Percentiles rank a stretch among this genome's conserved stretches.
Evolutionary conservation across 2,329 filamentous ascomycete genomes (phyloP).

Genomic region (Raffaelea ambrosiae): DNA sequence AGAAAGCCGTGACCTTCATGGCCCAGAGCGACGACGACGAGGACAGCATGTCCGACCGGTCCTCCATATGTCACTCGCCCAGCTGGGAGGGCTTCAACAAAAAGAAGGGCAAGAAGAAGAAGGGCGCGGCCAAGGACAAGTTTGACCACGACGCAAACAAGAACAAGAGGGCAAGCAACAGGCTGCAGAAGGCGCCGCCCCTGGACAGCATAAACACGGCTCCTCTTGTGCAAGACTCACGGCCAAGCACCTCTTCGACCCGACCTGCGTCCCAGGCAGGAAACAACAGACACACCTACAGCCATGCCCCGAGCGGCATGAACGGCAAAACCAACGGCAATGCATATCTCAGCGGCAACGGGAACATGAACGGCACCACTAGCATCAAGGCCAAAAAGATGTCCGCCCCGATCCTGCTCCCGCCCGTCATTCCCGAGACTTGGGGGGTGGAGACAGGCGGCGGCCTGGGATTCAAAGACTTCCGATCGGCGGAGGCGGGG

Average conservation of each 20-base stretch:
- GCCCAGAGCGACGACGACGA: constrained; percentile 12
- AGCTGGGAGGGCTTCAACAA: constrained; percentile 51
- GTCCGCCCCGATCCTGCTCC: neutral
- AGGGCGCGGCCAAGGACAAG: neutral
- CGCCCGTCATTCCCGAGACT: constrained; percentile 1
- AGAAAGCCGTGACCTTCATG: neutral
- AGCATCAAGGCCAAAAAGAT: constrained; percentile 1
- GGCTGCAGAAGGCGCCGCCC: neutral
- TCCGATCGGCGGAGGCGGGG: neutral
- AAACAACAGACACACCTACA: too few species aligned
- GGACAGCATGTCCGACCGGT: constrained; percentile 29
- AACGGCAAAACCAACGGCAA: too few species aligned
- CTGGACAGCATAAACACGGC: too few species aligned
- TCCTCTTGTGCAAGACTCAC: too few species aligned
- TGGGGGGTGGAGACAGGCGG: constrained; percentile 3
- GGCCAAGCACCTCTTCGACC: too few species aligned
- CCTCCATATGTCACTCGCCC: constrained; percentile 52
- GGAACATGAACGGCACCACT: neutral
- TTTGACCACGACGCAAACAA: neutral
- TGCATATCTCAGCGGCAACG: too few species aligned
- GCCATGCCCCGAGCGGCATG: too few species aligned
- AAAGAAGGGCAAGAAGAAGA: constrained; percentile 32
- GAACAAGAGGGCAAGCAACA: neutral
- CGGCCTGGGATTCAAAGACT: neutral
- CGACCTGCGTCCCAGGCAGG: too few species aligned